Conservation (phyloP, 2,329 filamentous ascomycete species). For the Xylariaceae sp. region DNA sequence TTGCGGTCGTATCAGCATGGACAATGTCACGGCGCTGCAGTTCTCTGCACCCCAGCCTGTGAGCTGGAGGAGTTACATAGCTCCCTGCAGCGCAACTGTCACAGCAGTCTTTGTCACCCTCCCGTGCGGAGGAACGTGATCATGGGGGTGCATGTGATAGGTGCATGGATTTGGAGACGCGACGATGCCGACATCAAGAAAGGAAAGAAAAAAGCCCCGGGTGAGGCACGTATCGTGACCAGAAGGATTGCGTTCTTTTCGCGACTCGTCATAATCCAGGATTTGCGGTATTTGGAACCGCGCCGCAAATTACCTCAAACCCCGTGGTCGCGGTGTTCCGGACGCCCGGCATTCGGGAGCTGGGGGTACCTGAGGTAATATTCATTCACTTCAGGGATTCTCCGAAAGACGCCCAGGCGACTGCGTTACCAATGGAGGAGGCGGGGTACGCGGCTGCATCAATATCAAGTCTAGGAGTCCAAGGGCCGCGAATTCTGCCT, state of each 20-base stretch:
- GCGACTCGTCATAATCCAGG: too few relatives aligned
- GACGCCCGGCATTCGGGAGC: too few relatives aligned
- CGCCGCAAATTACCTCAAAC: background rate
- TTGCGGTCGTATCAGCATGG: background rate
- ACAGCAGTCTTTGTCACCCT: background rate
- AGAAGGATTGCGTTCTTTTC: too few relatives aligned
- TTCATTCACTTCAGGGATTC: too few relatives aligned
- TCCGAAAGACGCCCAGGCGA: too few relatives aligned
- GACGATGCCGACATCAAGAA: background rate
- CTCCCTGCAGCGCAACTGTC: background rate
- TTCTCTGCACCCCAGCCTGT: slow-evolving; percentile 9
- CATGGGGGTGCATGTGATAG: slow-evolving; percentile 8
- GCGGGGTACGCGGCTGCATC: too few relatives aligned
- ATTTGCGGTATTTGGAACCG: background rate
- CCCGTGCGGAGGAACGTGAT: slow-evolving; percentile 4
- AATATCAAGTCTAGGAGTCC: too few relatives aligned
- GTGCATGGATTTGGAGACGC: background rate
- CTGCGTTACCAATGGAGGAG: too few relatives aligned
- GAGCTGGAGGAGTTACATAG: background rate
- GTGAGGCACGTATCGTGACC: too few relatives aligned
- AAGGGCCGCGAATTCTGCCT: too few relatives aligned
- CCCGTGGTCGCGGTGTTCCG: background rate
- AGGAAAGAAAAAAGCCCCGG: too few relatives aligned
- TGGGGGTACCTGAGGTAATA: too few relatives aligned
- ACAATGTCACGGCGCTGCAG: background rate